Evolutionary conservation across 192 early-diverging fungal genomes (phyloP).

Genomic region (Podila verticillata): DNA sequence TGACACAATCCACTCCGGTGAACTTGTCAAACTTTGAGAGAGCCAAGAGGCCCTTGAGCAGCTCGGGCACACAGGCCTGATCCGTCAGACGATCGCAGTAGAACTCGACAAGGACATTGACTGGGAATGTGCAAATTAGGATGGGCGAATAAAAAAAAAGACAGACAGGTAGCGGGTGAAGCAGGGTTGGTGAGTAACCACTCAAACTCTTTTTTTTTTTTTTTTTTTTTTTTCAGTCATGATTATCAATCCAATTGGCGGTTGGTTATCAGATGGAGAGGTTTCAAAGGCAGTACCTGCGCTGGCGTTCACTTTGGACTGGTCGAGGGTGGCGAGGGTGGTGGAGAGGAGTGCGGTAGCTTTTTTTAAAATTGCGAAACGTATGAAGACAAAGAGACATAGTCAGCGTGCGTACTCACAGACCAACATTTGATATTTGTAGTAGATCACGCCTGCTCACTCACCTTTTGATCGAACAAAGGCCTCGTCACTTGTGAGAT

Average conservation of each 20-base stretch:
- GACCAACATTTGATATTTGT: no score
- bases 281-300: constrained; percentile 53
- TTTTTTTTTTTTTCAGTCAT: neutral
- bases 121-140: constrained; percentile 32
- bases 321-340: constrained; percentile 61
- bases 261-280: neutral
- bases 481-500: constrained; percentile 85
- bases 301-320: constrained; percentile 58
- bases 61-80: constrained; percentile 71
- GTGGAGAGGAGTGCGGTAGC: constrained; percentile 73
- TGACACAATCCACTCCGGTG: constrained; percentile 59
- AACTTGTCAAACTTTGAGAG: constrained; percentile 71
- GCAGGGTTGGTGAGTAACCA: neutral
- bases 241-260: constrained; percentile 1
- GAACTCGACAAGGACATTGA: constrained; percentile 74
- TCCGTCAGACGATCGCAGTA: constrained; percentile 81
- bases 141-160: neutral
- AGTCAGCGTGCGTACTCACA: neutral
- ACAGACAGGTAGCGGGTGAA: neutral
- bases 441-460: neutral
- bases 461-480: constrained; percentile 86
- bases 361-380: constrained; percentile 15
- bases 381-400: neutral
- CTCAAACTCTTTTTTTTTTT: neutral
- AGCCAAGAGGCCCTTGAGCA: constrained; percentile 70